Conservation (phyloP, 1,284 basidiomycete species). For the Vanrija sp. region DNA sequence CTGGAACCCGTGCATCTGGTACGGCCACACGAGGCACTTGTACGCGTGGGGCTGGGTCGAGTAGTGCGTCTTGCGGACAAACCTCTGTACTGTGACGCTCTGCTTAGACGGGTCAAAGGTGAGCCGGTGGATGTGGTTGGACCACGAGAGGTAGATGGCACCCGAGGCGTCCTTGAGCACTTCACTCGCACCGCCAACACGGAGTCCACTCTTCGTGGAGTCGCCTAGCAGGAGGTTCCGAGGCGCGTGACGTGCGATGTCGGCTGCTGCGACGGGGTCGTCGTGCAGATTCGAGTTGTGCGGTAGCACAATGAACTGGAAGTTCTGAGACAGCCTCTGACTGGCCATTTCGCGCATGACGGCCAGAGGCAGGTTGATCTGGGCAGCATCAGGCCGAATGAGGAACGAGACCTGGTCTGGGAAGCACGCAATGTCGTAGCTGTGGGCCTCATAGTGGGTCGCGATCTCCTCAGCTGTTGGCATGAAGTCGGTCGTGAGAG, state of each 20-base stretch:
- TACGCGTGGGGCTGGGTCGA: constrained; percentile 64
- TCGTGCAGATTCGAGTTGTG: constrained; percentile 25
- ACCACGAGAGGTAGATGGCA: constrained; percentile 87
- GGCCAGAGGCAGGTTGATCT: constrained; percentile 65
- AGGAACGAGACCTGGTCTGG: constrained; percentile 58
- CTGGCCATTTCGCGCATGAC: constrained; percentile 94
- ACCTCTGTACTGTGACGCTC: constrained; percentile 80
- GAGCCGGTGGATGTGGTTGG: constrained; percentile 90
- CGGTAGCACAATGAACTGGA: constrained; percentile 75
- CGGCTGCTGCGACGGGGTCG: not conserved
- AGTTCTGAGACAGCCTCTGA: constrained; percentile 83
- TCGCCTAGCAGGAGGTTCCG: constrained; percentile 59
- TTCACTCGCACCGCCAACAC: constrained; percentile 66
- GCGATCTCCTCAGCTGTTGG: constrained; percentile 72
- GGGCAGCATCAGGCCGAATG: constrained; percentile 50
- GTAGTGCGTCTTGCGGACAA: constrained; percentile 70
- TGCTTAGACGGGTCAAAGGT: constrained; percentile 73
- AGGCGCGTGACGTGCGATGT: constrained; percentile 34
- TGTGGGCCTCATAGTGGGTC: constrained; percentile 70
- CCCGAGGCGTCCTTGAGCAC: constrained; percentile 62
- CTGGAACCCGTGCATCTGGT: constrained; percentile 79
- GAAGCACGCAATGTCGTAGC: constrained; percentile 50
- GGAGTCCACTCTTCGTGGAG: constrained; percentile 52
- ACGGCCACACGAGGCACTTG: constrained; percentile 89
- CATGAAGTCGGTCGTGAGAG: constrained; percentile 87